These are phyloP conservation scores for Oldenlandia corymbosa DNA, from an alignment of 257 asterid species.

Conservation along the genomic window DNA sequence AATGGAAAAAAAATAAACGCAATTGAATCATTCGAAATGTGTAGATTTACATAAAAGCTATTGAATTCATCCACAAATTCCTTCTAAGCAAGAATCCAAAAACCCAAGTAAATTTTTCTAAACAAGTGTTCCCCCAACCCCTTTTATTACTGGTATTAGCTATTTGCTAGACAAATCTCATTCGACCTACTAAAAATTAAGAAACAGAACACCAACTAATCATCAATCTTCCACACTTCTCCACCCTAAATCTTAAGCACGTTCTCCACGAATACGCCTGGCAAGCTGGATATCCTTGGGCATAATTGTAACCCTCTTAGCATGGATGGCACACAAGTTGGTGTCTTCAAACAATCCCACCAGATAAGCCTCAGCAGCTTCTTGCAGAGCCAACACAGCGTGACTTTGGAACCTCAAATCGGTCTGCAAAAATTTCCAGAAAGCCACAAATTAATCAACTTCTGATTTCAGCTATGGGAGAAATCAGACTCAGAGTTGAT, in stretches of 20 bases:
- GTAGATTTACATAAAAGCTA: too few relatives aligned
- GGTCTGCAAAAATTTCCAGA: constrained; percentile 15
- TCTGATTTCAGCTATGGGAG: too few relatives aligned
- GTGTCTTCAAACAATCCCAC: constrained; percentile 79
- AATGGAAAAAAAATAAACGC: too few relatives aligned
- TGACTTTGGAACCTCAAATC: constrained; percentile 56
- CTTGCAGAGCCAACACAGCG: constrained; percentile 66
- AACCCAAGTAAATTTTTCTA: not conserved
- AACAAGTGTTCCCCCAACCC: not conserved
- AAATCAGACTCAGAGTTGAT: too few relatives aligned
- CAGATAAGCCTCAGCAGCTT: constrained; percentile 69
- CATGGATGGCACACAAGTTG: constrained; percentile 68
- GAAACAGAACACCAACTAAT: too few relatives aligned
- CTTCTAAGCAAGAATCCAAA: too few relatives aligned
- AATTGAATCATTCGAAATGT: too few relatives aligned
- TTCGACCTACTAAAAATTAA: too few relatives aligned
- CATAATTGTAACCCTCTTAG: constrained; percentile 74
- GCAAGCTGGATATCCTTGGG: constrained; percentile 80
- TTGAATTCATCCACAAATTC: too few relatives aligned
- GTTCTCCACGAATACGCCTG: constrained; percentile 73
- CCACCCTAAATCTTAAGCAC: constrained; percentile 34
- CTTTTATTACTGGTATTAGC: too few relatives aligned
- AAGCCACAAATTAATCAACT: too few relatives aligned
- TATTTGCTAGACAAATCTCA: not conserved
- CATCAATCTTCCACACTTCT: not conserved